A percentile compares a stretch with the other conserved stretches of the same genome.
Evolutionary conservation across 129 eudicot species (phyloP).

Genomic region (Rutidosis leptorrhynchoides): DNA sequence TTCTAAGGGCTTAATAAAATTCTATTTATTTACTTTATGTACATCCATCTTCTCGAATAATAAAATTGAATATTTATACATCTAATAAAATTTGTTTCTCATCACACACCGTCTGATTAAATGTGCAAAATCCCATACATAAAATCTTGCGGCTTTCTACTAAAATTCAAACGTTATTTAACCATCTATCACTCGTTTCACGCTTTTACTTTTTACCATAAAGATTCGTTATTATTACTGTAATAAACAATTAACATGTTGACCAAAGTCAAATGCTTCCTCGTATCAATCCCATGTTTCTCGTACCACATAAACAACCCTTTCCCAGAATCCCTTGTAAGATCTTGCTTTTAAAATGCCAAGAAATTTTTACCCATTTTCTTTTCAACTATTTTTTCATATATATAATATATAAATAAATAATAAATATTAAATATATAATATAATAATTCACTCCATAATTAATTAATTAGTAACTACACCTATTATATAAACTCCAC

Average conservation of each 20-base stretch:
- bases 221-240: background rate
- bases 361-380: background rate
- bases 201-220: background rate
- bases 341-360: background rate
- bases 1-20: too few species aligned
- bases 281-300: background rate
- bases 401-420: too few species aligned
- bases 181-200: background rate
- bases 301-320: background rate
- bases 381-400: background rate
- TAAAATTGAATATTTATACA: too few species aligned
- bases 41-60: background rate
- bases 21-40: too few species aligned
- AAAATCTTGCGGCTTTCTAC: background rate
- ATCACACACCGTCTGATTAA: background rate
- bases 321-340: background rate
- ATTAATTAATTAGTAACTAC: too few species aligned
- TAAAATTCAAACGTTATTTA: background rate
- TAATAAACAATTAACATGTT: background rate
- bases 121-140: background rate
- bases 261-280: background rate
- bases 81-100: background rate
- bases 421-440: too few species aligned
- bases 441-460: too few species aligned
- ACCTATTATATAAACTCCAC: background rate